phyloP scores from a whole-genome alignment of 495 filamentous ascomycete species.

The Aspergillus conjunctus region DNA sequence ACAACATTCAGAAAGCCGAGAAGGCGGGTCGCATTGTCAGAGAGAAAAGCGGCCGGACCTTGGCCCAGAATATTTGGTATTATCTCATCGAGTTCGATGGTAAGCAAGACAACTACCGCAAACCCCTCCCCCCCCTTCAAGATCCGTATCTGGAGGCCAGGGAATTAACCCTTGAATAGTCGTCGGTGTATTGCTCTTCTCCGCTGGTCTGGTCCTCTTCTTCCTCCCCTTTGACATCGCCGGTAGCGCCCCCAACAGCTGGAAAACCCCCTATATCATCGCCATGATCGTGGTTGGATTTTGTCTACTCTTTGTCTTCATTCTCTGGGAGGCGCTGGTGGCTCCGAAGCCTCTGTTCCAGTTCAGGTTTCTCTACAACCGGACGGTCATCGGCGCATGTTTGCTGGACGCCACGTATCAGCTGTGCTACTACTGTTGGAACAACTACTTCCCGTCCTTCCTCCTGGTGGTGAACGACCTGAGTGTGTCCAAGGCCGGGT shows the following conservation, averaged over 20 bases:
- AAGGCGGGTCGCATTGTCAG: conserved; percentile 34
- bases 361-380: conserved; percentile 57
- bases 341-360: conserved; percentile 60
- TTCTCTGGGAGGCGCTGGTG: conserved; percentile 56
- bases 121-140: not conserved
- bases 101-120: conserved; percentile 21
- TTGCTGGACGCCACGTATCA: conserved; percentile 59
- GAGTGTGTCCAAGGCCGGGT: conserved; percentile 54
- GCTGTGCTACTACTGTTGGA: conserved; percentile 56
- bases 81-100: conserved; percentile 62
- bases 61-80: conserved; percentile 44
- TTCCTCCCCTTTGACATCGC: conserved; percentile 62
- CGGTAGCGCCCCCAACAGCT: conserved; percentile 45
- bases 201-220: conserved; percentile 59
- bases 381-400: conserved; percentile 66
- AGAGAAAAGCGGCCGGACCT: conserved; percentile 41
- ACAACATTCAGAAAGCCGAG: conserved; percentile 58
- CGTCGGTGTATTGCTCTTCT: conserved; percentile 58
- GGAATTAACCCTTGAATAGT: conserved; percentile 26
- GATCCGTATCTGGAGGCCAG: not conserved
- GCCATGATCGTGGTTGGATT: conserved; percentile 60
- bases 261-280: conserved; percentile 55
- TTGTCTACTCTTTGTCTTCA: conserved; percentile 55
- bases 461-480: conserved; percentile 71
- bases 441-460: conserved; percentile 66